Evolutionary conservation across 2,329 filamentous ascomycete species (phyloP), one percentile per base, ranked within the genome.

Genomic region (Penicillium sp.): DNA sequence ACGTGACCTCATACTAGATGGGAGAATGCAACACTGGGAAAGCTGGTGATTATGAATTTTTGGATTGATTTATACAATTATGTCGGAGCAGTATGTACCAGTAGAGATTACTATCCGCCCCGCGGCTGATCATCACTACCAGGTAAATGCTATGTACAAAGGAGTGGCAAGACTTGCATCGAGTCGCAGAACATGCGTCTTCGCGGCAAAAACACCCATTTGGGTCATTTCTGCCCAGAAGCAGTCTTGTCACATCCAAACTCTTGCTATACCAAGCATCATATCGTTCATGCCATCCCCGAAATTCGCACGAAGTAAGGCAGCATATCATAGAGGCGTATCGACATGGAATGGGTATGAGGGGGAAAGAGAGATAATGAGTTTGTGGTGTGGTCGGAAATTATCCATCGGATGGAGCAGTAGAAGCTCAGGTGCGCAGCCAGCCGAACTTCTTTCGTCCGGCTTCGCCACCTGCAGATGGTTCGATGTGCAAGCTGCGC

Each of bases 401-500:
- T 16, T n/a, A 17, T 18, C 15, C 5, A 3, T 16, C 12, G 11
- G n/a, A 16, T 14, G n/a, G 13, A 13, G 11, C 25, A 13, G n/a
- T 11, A 13, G 12, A n/a, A 27, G 17, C n/a, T 54, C 54, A 65
- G 27, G 56, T 53, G 37, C 66, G 60, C 45, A 66, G 50, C 64
- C 65, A 69, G 43, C 61, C 64, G 45, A 69, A 69, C 50, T 65
- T 69, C 50, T 59, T 70, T 27, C 61, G 59, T 31, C 49, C 53
- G n/a, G 53, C 50, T 41, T 64, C 61, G 17, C 59, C 56, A 39
- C 59, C 59, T 23, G 53, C 55, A 22, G 72, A 67, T 17, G 71
- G 71, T 54, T 74, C 72, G 35, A 78, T 62, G 38, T 74, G 69
- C 39, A 73, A 65, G 52, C 76, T 80, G 45, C 76, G 74, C 30